These are phyloP conservation scores for Rubroboletus pulcherrimus DNA, from an alignment of 768 basidiomycete genomes.

Conservation along the genomic window DNA sequence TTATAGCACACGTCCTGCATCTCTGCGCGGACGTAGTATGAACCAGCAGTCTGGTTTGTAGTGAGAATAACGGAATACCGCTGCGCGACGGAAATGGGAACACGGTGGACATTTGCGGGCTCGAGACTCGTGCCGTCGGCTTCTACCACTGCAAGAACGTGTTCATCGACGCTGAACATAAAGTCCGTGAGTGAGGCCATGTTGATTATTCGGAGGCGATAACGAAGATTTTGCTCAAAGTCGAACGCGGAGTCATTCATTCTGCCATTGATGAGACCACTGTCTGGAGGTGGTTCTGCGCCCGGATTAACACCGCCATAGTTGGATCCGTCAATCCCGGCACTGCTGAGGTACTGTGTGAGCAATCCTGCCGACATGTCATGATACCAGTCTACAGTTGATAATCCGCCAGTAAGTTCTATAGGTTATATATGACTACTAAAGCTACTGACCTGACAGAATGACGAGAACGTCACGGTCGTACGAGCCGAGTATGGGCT, in stretches of 20 bases:
- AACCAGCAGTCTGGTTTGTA: conserved; percentile 37
- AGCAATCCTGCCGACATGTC: conserved; percentile 29
- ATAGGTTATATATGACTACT: not conserved
- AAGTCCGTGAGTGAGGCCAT: conserved; percentile 45
- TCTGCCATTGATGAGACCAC: conserved; percentile 34
- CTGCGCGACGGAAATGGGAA: conserved; percentile 45
- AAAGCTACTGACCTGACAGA: conserved; percentile 29
- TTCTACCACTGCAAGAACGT: conserved; percentile 45
- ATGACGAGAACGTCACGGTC: conserved; percentile 39
- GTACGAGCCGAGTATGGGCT: conserved; percentile 32
- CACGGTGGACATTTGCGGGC: conserved; percentile 36
- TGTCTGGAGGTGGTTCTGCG: conserved; percentile 38
- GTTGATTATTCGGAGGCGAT: conserved; percentile 49
- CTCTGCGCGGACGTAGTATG: conserved; percentile 36
- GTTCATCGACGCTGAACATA: conserved; percentile 43
- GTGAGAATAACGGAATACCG: conserved; percentile 46
- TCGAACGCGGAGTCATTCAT: conserved; percentile 24
- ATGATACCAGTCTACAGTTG: conserved; percentile 32
- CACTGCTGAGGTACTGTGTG: conserved; percentile 27
- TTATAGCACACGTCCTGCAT: conserved; percentile 34
- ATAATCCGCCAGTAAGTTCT: not conserved
- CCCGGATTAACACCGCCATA: conserved; percentile 29
- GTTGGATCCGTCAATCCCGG: conserved; percentile 28
- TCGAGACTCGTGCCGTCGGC: conserved; percentile 44
- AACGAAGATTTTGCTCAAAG: conserved; percentile 34